Evolutionary conservation across 1,284 basidiomycete species (phyloP), one percentile per base, ranked within the genome.

Genomic region (Cystobasidium sp.): DNA sequence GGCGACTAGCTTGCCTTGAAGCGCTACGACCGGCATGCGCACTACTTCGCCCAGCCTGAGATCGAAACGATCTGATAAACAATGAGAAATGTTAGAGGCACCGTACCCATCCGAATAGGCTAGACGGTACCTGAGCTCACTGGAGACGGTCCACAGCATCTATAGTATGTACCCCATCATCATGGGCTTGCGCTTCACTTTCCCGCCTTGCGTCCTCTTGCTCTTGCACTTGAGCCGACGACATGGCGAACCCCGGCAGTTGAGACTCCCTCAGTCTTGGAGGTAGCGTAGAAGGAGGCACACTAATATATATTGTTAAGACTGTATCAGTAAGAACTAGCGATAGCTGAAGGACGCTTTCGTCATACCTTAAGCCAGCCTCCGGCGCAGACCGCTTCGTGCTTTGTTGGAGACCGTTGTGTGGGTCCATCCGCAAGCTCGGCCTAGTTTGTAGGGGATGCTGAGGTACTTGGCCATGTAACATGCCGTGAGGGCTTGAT

Each of bases 201-300:
- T 20, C n/a, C 43, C 22, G 7, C 14, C n/a, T 41, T n/a, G 18
- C 6, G 6, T 44, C n/a, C 12, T 49, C 16, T 4, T 56, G 55
- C 55, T 66, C 24, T 12, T 66, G 12, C 6, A 10, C 49, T 16
- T 44, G 64, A 31, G 64, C 64, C 20, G 64, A 66, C 37, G 64
- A 66, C 64, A 66, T 66, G 1, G 41, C 64, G 41, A 39, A n/a
- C 5, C 31, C 49, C 14, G 64, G 64, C 16, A 66, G 22, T 8
- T 66, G 49, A 7, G 64, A 51, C 22, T 66, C 64, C 24, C 49
- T 41, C 51, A 66, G 10, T 16, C 64, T 66, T 1, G 64, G 39
- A 12, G 49, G 64, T 8, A 66, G 47, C 9, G 9, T 66, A 22
- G 24, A 9, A 1, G 43, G 44, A 46, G 18, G 44, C 18, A 31